phyloP scores from a whole-genome alignment of 2,329 filamentous ascomycete genomes.

The Cladobotryum mycophilum region DNA sequence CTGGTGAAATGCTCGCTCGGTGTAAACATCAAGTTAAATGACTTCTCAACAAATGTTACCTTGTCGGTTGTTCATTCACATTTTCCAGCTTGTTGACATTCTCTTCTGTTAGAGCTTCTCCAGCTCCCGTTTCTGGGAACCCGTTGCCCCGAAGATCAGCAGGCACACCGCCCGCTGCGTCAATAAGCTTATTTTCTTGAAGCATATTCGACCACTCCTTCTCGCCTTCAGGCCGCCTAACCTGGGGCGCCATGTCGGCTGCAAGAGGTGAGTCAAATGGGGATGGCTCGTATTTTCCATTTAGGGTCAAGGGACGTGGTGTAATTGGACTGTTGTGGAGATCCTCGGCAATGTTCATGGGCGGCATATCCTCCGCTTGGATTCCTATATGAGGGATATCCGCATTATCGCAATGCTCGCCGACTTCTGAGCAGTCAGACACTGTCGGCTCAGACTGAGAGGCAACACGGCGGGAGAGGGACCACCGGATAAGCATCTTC shows the following conservation, averaged over 20 bases:
- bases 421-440: slow-evolving; percentile 42
- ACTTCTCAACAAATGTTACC: not conserved
- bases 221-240: slow-evolving; percentile 31
- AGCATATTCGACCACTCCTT: slow-evolving; percentile 37
- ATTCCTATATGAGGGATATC: slow-evolving; percentile 34
- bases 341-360: slow-evolving; percentile 21
- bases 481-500: slow-evolving; percentile 67
- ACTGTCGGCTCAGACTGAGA: slow-evolving; percentile 21
- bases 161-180: slow-evolving; percentile 35
- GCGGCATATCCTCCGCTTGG: slow-evolving; percentile 19
- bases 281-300: slow-evolving; percentile 34
- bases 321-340: slow-evolving; percentile 29
- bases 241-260: slow-evolving; percentile 27
- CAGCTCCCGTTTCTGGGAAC: slow-evolving; percentile 28
- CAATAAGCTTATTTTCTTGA: slow-evolving; percentile 42
- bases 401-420: slow-evolving; percentile 37
- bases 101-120: slow-evolving; percentile 46
- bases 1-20: too few relatives aligned
- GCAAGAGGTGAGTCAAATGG: slow-evolving; percentile 33
- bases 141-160: slow-evolving; percentile 27
- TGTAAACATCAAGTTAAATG: too few relatives aligned
- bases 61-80: not conserved
- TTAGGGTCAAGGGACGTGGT: slow-evolving; percentile 34
- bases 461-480: slow-evolving; percentile 27
- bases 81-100: slow-evolving; percentile 44